Percentiles rank a stretch among this genome's conserved stretches.
Evolutionary conservation across 1,284 basidiomycete species (phyloP).

Genomic region (Trichosporon ovoides): DNA sequence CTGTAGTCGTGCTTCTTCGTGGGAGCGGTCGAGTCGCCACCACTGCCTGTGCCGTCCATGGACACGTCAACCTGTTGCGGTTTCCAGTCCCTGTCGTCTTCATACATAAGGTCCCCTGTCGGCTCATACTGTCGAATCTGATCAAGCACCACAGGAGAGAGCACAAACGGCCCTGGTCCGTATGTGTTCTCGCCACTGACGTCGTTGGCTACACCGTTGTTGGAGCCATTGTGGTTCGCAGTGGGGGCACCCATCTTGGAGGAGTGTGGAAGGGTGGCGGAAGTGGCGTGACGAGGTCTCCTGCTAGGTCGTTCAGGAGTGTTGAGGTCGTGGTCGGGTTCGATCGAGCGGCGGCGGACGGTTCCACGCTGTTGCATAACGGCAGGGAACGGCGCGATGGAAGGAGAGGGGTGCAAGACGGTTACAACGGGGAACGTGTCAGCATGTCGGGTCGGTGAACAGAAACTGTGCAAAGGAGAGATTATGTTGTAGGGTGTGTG

Average conservation of each 20-base stretch:
- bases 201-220: conserved; percentile 10
- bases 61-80: conserved; percentile 12
- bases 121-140: conserved; percentile 13
- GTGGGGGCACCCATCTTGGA: conserved; percentile 15
- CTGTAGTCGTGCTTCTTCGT: conserved; percentile 19
- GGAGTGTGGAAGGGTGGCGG: conserved; percentile 2
- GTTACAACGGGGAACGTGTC: neutral
- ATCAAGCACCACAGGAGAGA: conserved; percentile 1
- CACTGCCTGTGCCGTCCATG: conserved; percentile 19
- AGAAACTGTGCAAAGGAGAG: neutral
- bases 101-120: conserved; percentile 36
- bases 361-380: conserved; percentile 22
- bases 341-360: conserved; percentile 17
- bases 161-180: conserved; percentile 5
- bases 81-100: conserved; percentile 40
- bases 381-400: conserved; percentile 9
- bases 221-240: conserved; percentile 8
- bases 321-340: neutral
- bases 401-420: neutral
- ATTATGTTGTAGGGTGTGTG: neutral
- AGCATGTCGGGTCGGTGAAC: neutral
- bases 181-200: neutral
- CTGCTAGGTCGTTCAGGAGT: neutral
- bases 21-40: conserved; percentile 7
- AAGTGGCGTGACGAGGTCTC: conserved; percentile 4